Conservation (phyloP, 257 asterid species). For the Fraxinus excelsior region DNA sequence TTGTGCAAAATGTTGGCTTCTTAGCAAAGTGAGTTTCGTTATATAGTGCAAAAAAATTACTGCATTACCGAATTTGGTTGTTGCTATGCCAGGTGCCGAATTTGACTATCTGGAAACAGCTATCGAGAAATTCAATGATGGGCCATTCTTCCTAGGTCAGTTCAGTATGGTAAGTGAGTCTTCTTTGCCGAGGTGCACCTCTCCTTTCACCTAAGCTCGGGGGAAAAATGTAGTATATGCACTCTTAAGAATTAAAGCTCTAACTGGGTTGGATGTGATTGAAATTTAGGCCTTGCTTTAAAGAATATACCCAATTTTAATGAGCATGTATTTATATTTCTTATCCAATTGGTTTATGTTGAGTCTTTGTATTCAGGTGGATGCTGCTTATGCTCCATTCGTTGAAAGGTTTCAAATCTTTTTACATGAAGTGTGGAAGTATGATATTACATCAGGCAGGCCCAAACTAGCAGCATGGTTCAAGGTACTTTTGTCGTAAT, state of each 20-base stretch:
- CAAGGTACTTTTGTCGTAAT: slow-evolving; percentile 38
- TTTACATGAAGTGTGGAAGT: slow-evolving; percentile 34
- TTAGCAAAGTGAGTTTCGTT: too few relatives aligned
- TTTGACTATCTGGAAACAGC: slow-evolving; percentile 64
- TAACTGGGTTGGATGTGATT: neutral
- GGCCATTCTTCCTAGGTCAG: slow-evolving; percentile 66
- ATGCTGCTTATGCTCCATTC: slow-evolving; percentile 55
- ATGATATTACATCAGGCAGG: slow-evolving; percentile 53
- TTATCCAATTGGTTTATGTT: neutral
- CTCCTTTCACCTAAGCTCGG: neutral
- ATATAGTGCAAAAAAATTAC: too few relatives aligned
- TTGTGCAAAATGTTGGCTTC: too few relatives aligned
- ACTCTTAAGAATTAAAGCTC: neutral
- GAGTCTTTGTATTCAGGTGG: slow-evolving; percentile 41
- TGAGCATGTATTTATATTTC: neutral
- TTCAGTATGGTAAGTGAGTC: slow-evolving; percentile 55
- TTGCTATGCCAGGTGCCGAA: slow-evolving; percentile 43
- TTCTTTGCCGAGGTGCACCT: neutral
- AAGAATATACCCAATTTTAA: neutral
- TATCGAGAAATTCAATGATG: slow-evolving; percentile 56
- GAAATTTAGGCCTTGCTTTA: neutral
- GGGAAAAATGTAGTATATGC: neutral
- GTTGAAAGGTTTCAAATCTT: slow-evolving; percentile 55
- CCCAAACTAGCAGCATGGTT: slow-evolving; percentile 50
- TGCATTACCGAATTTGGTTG: too few relatives aligned